Evolutionary conservation across 176 grass and related monocot species (phyloP).

Genomic region (Triticum dicoccoides): DNA sequence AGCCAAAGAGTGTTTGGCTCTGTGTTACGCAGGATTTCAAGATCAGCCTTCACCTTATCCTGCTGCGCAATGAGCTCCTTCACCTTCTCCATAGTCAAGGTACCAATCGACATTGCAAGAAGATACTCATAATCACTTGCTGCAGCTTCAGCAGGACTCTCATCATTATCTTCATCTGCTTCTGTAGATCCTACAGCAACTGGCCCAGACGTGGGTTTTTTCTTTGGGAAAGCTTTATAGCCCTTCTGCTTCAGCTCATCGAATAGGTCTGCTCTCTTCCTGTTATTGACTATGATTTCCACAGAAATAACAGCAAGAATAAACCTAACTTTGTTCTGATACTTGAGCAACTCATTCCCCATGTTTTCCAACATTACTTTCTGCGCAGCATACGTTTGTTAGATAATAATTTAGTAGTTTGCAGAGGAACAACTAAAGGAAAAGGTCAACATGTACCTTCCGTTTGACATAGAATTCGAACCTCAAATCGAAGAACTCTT

Average conservation of each 20-base stretch:
- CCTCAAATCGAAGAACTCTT: constrained; percentile 70
- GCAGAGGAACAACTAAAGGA: background rate
- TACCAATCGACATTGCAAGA: constrained; percentile 79
- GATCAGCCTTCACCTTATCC: constrained; percentile 33
- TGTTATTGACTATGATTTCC: constrained; percentile 60
- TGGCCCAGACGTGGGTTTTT: constrained; percentile 36
- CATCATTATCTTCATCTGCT: constrained; percentile 49
- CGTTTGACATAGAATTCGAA: constrained; percentile 69
- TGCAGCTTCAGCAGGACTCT: constrained; percentile 33
- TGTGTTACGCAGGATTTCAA: constrained; percentile 51
- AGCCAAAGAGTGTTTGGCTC: constrained; percentile 55
- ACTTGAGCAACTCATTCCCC: constrained; percentile 53
- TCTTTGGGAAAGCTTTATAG: constrained; percentile 73
- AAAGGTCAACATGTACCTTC: constrained; percentile 51
- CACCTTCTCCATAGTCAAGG: constrained; percentile 74
- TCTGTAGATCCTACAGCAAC: constrained; percentile 51
- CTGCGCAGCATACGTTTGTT: constrained; percentile 33
- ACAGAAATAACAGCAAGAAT: constrained; percentile 57
- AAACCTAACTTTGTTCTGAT: constrained; percentile 75
- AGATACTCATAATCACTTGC: constrained; percentile 82
- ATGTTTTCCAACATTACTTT: constrained; percentile 53
- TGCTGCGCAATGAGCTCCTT: constrained; percentile 55
- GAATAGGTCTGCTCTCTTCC: constrained; percentile 81
- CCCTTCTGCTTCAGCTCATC: constrained; percentile 53
- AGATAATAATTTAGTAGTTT: background rate